phyloP scores from a whole-genome alignment of 2,329 filamentous ascomycete genomes.

The Penicillium sp. region DNA sequence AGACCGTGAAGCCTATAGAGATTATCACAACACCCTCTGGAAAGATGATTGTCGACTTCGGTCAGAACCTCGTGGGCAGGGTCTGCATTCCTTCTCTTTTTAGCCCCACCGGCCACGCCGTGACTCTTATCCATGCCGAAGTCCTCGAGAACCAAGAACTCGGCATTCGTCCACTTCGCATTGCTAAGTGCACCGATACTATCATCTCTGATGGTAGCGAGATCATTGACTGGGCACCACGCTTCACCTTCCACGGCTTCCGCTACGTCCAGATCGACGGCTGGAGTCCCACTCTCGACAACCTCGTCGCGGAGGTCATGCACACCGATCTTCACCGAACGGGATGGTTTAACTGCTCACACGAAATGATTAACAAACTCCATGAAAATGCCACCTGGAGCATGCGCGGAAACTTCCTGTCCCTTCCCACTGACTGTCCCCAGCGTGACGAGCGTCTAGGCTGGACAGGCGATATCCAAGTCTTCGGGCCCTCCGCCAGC shows the following conservation, averaged over 20 bases:
- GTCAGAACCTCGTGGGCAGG: conserved; percentile 59
- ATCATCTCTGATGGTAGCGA: conserved; percentile 35
- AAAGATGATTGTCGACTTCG: conserved; percentile 56
- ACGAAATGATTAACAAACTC: conserved; percentile 54
- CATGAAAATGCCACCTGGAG: conserved; percentile 58
- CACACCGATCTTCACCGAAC: conserved; percentile 55
- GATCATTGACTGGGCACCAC: conserved; percentile 43
- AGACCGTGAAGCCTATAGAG: conserved; percentile 28
- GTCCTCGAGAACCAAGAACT: conserved; percentile 53
- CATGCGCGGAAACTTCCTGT: conserved; percentile 60
- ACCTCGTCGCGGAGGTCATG: conserved; percentile 43
- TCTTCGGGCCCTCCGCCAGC: conserved; percentile 41
- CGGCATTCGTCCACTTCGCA: conserved; percentile 45
- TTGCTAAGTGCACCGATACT: conserved; percentile 45
- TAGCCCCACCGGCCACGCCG: conserved; percentile 12
- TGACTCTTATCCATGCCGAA: conserved; percentile 53
- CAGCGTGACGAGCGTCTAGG: conserved; percentile 56
- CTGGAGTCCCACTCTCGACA: conserved; percentile 12
- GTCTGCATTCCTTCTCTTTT: conserved; percentile 37
- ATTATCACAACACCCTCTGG: conserved; percentile 41
- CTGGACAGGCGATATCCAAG: conserved; percentile 54
- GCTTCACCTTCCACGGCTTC: conserved; percentile 56
- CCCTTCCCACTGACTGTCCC: conserved; percentile 58
- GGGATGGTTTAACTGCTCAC: conserved; percentile 54
- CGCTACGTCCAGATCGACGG: conserved; percentile 50